Evolutionary conservation across 2,329 filamentous ascomycete species (phyloP).

Genomic region (Neonectria faginata): DNA sequence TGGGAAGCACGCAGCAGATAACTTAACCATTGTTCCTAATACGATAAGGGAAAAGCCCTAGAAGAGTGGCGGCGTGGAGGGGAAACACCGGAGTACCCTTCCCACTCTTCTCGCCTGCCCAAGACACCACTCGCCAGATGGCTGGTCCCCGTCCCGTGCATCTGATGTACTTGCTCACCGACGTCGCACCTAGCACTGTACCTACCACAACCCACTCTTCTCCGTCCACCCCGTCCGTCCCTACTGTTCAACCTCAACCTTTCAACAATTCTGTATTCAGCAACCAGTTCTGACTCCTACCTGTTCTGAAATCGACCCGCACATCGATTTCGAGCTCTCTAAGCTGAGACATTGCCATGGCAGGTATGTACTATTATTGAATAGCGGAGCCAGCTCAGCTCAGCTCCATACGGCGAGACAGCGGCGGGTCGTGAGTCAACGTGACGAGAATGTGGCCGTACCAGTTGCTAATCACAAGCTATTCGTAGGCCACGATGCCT

Average conservation of each 20-base stretch:
- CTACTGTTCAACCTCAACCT: constrained; percentile 19
- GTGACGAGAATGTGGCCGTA: not conserved
- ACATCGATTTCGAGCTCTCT: not conserved
- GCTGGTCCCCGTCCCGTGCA: constrained; percentile 5
- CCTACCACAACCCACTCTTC: constrained; percentile 13
- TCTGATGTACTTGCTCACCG: constrained; percentile 21
- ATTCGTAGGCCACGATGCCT: constrained; percentile 23
- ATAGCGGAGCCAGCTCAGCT: constrained; percentile 15
- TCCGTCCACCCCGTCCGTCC: constrained; percentile 16
- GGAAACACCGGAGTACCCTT: not conserved
- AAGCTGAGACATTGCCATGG: constrained; percentile 32
- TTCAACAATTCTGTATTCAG: constrained; percentile 17
- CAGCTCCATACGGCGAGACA: constrained; percentile 20
- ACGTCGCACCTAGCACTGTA: constrained; percentile 16
- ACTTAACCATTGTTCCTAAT: constrained; percentile 2
- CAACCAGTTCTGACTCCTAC: not conserved
- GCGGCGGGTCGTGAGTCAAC: constrained; percentile 13
- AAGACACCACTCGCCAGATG: not conserved
- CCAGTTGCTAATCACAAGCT: constrained; percentile 15
- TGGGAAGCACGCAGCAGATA: not conserved
- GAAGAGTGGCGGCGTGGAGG: not conserved
- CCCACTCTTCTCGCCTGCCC: not conserved
- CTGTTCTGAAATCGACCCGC: constrained; percentile 1
- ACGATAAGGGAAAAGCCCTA: constrained; percentile 1
- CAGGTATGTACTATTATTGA: constrained; percentile 40